phyloP scores from a whole-genome alignment of 116 monocot genomes.

The Iris pallida region DNA sequence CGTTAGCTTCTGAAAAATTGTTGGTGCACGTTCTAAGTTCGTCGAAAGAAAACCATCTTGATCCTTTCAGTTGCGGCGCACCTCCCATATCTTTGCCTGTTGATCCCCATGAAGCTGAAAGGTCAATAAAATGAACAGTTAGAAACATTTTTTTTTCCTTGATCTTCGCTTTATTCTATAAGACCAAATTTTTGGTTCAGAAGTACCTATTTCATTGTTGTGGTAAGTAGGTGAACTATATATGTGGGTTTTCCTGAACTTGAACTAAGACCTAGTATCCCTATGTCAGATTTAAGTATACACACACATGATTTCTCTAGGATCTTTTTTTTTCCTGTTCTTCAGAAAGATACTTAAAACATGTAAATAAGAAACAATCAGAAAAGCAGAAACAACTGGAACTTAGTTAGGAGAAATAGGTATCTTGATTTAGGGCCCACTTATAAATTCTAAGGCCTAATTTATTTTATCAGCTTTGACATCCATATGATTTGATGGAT shows the following conservation, averaged over 20 bases:
- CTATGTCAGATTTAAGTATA: too few species aligned
- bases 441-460: not conserved
- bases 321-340: too few species aligned
- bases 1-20: slow-evolving; percentile 59
- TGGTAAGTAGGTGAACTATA: too few species aligned
- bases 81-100: slow-evolving; percentile 22
- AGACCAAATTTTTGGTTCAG: too few species aligned
- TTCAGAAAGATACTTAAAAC: too few species aligned
- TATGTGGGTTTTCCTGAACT: too few species aligned
- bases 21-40: slow-evolving; percentile 59
- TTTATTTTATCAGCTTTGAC: not conserved
- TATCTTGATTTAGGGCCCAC: not conserved
- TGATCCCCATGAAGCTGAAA: slow-evolving; percentile 26
- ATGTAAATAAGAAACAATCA: too few species aligned
- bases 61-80: slow-evolving; percentile 75
- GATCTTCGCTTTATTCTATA: too few species aligned
- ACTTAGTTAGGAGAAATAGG: not conserved
- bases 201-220: too few species aligned
- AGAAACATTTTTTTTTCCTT: too few species aligned
- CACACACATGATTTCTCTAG: too few species aligned
- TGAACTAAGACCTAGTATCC: too few species aligned
- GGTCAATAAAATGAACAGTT: not conserved
- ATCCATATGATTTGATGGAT: not conserved
- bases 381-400: not conserved
- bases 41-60: slow-evolving; percentile 69